Conservation (phyloP, 306 rosid species). For the Erythrophleum fordii region DNA sequence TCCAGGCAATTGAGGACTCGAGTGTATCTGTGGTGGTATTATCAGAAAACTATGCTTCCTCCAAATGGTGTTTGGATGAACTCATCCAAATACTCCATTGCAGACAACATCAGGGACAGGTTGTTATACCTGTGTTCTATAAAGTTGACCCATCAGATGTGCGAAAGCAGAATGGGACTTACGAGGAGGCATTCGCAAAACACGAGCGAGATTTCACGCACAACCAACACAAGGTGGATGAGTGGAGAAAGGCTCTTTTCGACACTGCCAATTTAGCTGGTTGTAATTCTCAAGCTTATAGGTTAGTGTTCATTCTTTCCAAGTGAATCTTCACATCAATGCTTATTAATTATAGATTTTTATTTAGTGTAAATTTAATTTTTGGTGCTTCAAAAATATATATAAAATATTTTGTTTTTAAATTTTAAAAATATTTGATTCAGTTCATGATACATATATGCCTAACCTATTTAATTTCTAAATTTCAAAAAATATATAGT, state of each 20-base stretch:
- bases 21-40: neutral
- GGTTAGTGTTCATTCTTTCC: neutral
- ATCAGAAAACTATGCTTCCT: neutral
- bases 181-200: neutral
- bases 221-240: neutral
- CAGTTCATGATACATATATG: no score
- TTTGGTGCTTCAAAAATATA: no score
- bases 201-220: neutral
- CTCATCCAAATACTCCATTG: neutral
- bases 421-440: no score
- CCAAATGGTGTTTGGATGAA: neutral
- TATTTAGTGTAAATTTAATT: no score
- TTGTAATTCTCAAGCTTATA: neutral
- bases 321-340: neutral
- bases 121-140: neutral
- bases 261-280: neutral
- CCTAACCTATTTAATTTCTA: no score
- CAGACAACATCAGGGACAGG: neutral
- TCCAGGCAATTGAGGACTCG: neutral
- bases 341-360: neutral
- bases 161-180: neutral
- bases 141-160: neutral
- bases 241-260: neutral
- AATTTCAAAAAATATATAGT: no score
- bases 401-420: no score